Evolutionary conservation across 108 stramenopile genomes (phyloP).

Genomic region (Skeletonema potamos): DNA sequence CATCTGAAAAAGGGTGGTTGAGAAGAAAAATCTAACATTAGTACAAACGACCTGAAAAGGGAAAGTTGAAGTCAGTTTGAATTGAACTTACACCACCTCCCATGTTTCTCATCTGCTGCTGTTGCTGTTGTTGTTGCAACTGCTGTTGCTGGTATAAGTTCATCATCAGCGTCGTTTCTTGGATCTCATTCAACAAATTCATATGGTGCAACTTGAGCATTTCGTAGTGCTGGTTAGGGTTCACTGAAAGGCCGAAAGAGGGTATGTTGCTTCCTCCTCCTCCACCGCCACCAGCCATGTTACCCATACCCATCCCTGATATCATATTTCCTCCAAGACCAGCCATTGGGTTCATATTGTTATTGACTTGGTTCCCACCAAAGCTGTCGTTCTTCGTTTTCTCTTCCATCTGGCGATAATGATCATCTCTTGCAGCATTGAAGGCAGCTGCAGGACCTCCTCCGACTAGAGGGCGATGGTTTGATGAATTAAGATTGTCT

Average conservation of each 20-base stretch:
- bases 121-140: constrained; percentile 23
- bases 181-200: constrained; percentile 91
- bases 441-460: constrained; percentile 83
- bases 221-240: constrained; percentile 67
- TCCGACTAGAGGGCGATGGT: constrained; percentile 74
- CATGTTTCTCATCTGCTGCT: background rate
- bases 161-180: constrained; percentile 93
- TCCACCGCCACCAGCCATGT: background rate
- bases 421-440: constrained; percentile 82
- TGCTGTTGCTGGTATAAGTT: constrained; percentile 67
- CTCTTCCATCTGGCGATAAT: constrained; percentile 47
- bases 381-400: background rate
- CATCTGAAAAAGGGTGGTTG: background rate
- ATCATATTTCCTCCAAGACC: background rate
- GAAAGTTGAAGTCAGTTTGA: background rate
- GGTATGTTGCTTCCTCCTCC: constrained; percentile 14
- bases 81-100: constrained; percentile 20
- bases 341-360: constrained; percentile 11
- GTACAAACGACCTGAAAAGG: background rate
- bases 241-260: constrained; percentile 42
- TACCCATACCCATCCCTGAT: constrained; percentile 8
- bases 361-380: constrained; percentile 5
- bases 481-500: constrained; percentile 1
- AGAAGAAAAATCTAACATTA: background rate
- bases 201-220: constrained; percentile 94